Evolutionary conservation across 148 eudicot genomes (phyloP), one percentile per base, ranked within the genome.

Genomic region (Vaccinium macrocarpon): DNA sequence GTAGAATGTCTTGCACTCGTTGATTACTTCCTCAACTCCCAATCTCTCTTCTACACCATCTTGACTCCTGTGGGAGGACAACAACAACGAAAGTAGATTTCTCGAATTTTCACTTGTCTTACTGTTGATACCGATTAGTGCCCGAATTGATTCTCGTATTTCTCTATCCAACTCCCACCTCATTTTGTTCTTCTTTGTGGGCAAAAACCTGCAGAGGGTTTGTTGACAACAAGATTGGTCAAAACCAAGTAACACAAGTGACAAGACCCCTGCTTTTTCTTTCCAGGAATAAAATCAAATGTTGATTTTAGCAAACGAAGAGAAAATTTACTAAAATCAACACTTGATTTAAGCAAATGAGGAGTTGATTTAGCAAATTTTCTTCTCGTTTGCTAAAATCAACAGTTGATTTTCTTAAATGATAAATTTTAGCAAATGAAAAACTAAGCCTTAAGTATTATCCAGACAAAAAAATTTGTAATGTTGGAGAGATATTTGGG

Each of bases 1-100:
- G 87, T 93, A 95, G 83, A 95, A 93, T 42, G 97, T 95, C 85
- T 93, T 92, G 89, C 98, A 95, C 80, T 95, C 98, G 14, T 90
- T 89, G 14, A 95, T 89, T 49, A 93, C 87, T 76, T 95, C 98
- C 5, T 95, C 92, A 19, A 82, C 80, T 15, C 87, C 87, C 79
- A 95, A 78, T 53, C 80, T 84, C 87, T 88, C 90, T 82, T 91
- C 91, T 68, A 86, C 84, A 11, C 90, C 94, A 46, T 85, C 89
- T 29, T 85, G 90, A 46, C 86, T 78, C 82, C 89, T 88, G 35
- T 84, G 38, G 10, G 89, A 81, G 16, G 93, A 88, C 88, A 92
- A 74, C 32, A 92, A 88, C 77, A 90, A 79, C 32, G 87, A 84
- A 0, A 92, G 86, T 25, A 95, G 88, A 82, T 87, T 89, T 32